Evolutionary conservation across 805 yeast genomes (phyloP), one percentile per base, ranked within the genome.

Genomic region (Yarrowia sp.): DNA sequence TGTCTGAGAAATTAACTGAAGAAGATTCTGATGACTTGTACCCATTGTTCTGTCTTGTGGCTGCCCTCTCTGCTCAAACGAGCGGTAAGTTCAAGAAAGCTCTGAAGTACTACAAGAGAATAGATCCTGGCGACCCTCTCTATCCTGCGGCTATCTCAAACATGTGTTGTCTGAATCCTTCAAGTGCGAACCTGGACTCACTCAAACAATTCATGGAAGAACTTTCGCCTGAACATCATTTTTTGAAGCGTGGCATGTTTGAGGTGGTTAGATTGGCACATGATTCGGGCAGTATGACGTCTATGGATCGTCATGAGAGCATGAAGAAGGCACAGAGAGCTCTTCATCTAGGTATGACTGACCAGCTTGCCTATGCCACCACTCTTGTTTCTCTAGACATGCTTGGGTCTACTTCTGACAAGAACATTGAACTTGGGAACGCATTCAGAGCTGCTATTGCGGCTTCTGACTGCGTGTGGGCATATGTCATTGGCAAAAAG

Each of bases 401-500:
- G 59, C 22, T 53, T 38, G 45, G 36, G 3, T 38, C 59, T 0
- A 53, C 59, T 53, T 35, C 45, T 10, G 59, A 53, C 43, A 19
- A 19, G n/a, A 53, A 53, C 22, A 11, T 38, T 4, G 45, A 38
- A 16, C 45, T 53, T 3, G 59, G 35, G 12, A 15, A 40, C 14
- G 43, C 45, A 38, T 40, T 53, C n/a, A 38, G 15, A 19, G 40
- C 36, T 2, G 59, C 59, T 8, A 9, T 53, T 8, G 11, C 35
- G 3, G 59, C 40, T 16, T 19, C 59, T 8, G 59, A 53, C 35
- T 40, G n/a, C 2, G 45, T 40, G 14, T 53, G 59, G 59, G 59
- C 59, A 8, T 53, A 53, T 9, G 45, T 53, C 14, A 22, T 53
- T 40, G 59, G 59, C 15, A 35, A 38, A n/a, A 40, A 53, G 36